phyloP scores from a whole-genome alignment of 169 alveolate genomes.

The Cystoisospora suis region DNA sequence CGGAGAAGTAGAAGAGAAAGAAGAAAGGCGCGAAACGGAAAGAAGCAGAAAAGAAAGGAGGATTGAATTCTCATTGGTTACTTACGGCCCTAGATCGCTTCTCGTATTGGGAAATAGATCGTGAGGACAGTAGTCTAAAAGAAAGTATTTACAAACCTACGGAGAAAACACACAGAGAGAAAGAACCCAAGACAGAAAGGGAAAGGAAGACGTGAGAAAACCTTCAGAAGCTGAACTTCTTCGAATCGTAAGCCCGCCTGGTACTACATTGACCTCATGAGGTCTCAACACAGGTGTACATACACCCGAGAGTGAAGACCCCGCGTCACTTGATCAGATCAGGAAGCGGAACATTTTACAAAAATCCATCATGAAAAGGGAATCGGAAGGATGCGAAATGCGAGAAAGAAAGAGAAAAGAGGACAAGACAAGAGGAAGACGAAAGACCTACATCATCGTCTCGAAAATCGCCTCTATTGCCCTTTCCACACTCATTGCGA shows the following conservation, averaged over 20 bases:
- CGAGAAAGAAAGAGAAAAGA: neutral
- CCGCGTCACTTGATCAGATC: neutral
- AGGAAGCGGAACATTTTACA: neutral
- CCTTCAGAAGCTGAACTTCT: neutral
- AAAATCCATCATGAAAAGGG: neutral
- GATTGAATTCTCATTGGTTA: neutral
- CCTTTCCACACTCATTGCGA: constrained; percentile 70
- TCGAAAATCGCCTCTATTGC: constrained; percentile 68
- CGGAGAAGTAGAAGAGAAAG: too few species aligned
- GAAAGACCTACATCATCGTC: constrained; percentile 67
- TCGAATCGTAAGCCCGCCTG: too few species aligned
- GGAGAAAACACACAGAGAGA: constrained; percentile 10
- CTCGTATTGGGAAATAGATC: constrained; percentile 90
- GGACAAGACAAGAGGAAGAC: too few species aligned
- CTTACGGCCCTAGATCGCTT: constrained; percentile 88
- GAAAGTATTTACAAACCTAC: constrained; percentile 86
- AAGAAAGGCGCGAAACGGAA: too few species aligned
- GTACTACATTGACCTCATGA: neutral
- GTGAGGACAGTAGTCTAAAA: constrained; percentile 92
- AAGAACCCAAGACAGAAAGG: neutral
- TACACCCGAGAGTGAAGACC: neutral
- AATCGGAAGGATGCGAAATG: neutral
- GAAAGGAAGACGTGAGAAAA: neutral
- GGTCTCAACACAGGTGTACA: neutral
- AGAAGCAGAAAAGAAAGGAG: neutral